phyloP scores from a whole-genome alignment of 2,329 filamentous ascomycete species.

The Verticillium zaregamsianum region DNA sequence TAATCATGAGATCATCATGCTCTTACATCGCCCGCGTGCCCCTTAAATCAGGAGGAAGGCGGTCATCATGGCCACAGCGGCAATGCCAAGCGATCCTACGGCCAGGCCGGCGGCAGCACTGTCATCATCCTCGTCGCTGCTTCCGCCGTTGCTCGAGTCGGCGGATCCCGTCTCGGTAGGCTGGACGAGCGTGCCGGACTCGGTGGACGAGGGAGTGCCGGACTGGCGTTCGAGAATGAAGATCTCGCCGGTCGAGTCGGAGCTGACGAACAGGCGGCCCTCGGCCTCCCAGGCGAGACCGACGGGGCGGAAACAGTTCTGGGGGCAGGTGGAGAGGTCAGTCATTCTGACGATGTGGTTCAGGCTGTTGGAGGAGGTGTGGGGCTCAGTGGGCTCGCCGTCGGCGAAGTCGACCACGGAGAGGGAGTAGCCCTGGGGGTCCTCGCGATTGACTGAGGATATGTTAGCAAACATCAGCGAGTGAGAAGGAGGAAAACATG shows the following conservation, averaged over 20 bases:
- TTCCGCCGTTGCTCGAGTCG: neutral
- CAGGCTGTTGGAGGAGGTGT: constrained; percentile 41
- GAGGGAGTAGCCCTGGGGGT: constrained; percentile 43
- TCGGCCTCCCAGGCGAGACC: constrained; percentile 48
- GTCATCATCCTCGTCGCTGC: neutral
- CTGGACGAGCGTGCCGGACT: constrained; percentile 5
- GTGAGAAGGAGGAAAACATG: constrained; percentile 25
- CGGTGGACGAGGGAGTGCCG: constrained; percentile 3
- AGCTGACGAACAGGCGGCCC: constrained; percentile 58
- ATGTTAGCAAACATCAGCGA: constrained; percentile 2
- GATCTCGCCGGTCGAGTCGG: constrained; percentile 62
- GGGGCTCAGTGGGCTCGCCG: constrained; percentile 34
- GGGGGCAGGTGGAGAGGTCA: constrained; percentile 48
- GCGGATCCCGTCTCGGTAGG: neutral
- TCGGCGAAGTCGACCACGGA: constrained; percentile 33
- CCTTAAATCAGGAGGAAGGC: neutral
- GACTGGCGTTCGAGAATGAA: constrained; percentile 42
- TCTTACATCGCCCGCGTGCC: neutral
- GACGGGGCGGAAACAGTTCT: constrained; percentile 58
- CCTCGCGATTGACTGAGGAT: constrained; percentile 33
- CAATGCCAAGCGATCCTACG: neutral
- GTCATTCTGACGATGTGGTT: constrained; percentile 52
- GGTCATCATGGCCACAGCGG: neutral
- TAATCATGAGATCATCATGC: neutral
- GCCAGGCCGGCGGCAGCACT: neutral